Evolutionary conservation across 1,284 basidiomycete species (phyloP).

Genomic region (Puccinia triticina): DNA sequence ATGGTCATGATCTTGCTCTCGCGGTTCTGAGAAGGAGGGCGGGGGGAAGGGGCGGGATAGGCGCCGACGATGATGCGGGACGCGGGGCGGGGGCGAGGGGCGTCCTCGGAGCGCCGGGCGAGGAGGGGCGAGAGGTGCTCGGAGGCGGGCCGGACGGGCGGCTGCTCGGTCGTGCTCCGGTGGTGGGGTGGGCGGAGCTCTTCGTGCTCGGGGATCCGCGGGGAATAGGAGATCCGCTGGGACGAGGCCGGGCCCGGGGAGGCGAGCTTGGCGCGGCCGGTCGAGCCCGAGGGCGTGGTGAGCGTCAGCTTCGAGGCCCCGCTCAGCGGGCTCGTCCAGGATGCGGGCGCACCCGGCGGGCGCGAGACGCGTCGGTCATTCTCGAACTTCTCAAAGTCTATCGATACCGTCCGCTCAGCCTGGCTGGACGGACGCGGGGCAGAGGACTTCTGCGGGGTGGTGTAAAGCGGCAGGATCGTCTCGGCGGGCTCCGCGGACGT

Average conservation of each 20-base stretch:
- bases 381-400: constrained; percentile 36
- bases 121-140: not conserved
- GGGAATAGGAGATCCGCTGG: not conserved
- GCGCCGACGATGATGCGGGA: constrained; percentile 20
- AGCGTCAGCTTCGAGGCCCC: not conserved
- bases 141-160: not conserved
- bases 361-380: constrained; percentile 30
- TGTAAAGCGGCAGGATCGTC: not conserved
- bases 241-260: not conserved
- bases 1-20: constrained; percentile 44
- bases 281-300: not conserved
- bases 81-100: not conserved
- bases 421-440: not conserved
- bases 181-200: not conserved
- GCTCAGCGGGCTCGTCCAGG: constrained; percentile 10
- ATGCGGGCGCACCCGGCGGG: constrained; percentile 29
- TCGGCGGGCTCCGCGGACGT: not conserved
- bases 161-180: not conserved
- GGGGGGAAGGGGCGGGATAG: not conserved
- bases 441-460: not conserved
- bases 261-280: not conserved
- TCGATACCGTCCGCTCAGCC: not conserved
- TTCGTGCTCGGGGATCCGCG: not conserved
- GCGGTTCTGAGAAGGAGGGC: not conserved
- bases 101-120: constrained; percentile 5